These are phyloP conservation scores for Cyclotella choctawhatcheeana DNA, from an alignment of 108 stramenopile species.

Conservation along the genomic window DNA sequence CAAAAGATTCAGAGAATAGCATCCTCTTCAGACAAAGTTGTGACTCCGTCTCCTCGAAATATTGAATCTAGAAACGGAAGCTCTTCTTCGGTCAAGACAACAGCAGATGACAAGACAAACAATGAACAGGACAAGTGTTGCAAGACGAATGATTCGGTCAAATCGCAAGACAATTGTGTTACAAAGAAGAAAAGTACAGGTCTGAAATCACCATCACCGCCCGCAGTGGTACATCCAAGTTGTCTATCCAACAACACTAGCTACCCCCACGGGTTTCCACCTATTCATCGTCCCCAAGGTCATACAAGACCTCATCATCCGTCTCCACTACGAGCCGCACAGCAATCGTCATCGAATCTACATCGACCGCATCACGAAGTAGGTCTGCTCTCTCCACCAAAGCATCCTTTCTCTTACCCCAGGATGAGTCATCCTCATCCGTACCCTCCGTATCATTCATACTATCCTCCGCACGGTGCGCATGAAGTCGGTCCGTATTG, in stretches of 20 bases:
- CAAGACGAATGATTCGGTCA: too few species aligned
- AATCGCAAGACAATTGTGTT: too few species aligned
- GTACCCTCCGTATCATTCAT: slow-evolving; percentile 1
- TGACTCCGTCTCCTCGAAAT: slow-evolving; percentile 21
- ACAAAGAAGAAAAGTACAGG: background rate
- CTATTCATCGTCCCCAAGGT: background rate
- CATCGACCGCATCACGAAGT: background rate
- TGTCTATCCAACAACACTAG: background rate
- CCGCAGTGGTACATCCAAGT: background rate
- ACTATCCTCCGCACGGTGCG: background rate
- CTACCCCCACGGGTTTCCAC: background rate
- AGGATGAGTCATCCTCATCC: slow-evolving; percentile 14
- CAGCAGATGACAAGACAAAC: background rate
- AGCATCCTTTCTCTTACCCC: too few species aligned
- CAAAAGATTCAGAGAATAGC: background rate
- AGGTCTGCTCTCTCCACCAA: slow-evolving; percentile 5
- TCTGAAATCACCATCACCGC: background rate
- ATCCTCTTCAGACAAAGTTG: background rate
- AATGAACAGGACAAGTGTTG: background rate
- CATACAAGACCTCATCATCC: background rate
- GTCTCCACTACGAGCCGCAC: background rate
- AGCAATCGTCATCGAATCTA: background rate
- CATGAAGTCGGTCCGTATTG: slow-evolving; percentile 15
- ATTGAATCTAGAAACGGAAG: background rate
- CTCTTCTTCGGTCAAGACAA: background rate